These are phyloP conservation scores for Taxawa tesnikishii DNA, from an alignment of 2,329 filamentous ascomycete species.

Conservation along the genomic window DNA sequence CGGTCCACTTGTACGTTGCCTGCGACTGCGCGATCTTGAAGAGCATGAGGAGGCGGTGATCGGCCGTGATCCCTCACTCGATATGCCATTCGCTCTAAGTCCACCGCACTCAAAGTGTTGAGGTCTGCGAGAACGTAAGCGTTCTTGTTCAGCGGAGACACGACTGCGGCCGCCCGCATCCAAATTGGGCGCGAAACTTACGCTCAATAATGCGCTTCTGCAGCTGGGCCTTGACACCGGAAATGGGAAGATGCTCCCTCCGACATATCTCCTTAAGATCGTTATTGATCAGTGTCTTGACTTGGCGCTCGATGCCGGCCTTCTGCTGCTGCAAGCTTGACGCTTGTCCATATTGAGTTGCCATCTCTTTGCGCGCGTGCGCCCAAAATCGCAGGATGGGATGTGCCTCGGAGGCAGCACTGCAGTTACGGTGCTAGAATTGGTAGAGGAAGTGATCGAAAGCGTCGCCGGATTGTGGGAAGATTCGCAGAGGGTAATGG, in stretches of 20 bases:
- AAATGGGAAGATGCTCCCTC: slow-evolving; percentile 60
- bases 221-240: slow-evolving; percentile 74
- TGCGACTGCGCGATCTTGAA: slow-evolving; percentile 1
- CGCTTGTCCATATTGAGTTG: too few relatives aligned
- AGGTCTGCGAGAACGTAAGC: too few relatives aligned
- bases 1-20: too few relatives aligned
- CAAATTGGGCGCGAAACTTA: slow-evolving; percentile 34
- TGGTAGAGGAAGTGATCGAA: too few relatives aligned
- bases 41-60: slow-evolving; percentile 14
- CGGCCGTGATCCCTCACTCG: slow-evolving; percentile 28
- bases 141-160: too few relatives aligned
- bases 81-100: slow-evolving; percentile 25
- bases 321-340: neutral
- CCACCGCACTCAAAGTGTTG: too few relatives aligned
- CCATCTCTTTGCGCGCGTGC: neutral
- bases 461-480: too few relatives aligned
- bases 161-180: too few relatives aligned
- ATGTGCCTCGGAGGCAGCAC: too few relatives aligned
- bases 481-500: too few relatives aligned
- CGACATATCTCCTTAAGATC: slow-evolving; percentile 69
- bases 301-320: slow-evolving; percentile 27
- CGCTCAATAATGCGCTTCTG: slow-evolving; percentile 66
- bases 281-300: slow-evolving; percentile 46
- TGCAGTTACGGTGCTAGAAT: too few relatives aligned
- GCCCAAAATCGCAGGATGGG: neutral